phyloP scores from a whole-genome alignment of 768 basidiomycete genomes.

The Leccinum incarnatum region DNA sequence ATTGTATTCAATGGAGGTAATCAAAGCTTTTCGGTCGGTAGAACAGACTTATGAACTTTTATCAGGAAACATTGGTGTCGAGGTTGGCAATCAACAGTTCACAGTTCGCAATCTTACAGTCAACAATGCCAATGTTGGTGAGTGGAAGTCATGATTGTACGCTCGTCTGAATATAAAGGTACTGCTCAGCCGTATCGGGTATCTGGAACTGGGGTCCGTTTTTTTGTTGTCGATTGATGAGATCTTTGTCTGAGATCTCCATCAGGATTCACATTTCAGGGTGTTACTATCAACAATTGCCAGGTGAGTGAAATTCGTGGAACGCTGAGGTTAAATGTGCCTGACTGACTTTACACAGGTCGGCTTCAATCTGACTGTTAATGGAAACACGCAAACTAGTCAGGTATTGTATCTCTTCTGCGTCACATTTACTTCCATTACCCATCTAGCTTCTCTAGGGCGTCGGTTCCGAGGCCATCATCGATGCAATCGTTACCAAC shows the following conservation, averaged over 20 bases:
- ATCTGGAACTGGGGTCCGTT: slow-evolving; percentile 44
- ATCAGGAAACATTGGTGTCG: slow-evolving; percentile 53
- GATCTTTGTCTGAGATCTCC: background rate
- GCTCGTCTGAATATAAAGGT: slow-evolving; percentile 7
- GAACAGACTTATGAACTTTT: slow-evolving; percentile 31
- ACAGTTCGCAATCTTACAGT: slow-evolving; percentile 62
- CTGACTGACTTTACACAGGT: slow-evolving; percentile 20
- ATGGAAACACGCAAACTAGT: slow-evolving; percentile 28
- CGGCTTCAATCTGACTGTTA: slow-evolving; percentile 46
- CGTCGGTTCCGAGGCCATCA: slow-evolving; percentile 42
- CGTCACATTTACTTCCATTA: background rate
- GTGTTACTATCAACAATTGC: slow-evolving; percentile 44
- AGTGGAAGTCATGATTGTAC: background rate
- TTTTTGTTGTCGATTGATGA: background rate
- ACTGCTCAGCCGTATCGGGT: slow-evolving; percentile 23
- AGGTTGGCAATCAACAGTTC: slow-evolving; percentile 80
- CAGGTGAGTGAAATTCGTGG: slow-evolving; percentile 4
- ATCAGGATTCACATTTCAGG: slow-evolving; percentile 52
- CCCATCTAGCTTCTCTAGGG: slow-evolving; percentile 26
- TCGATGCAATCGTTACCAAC: slow-evolving; percentile 44
- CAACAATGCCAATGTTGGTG: slow-evolving; percentile 44
- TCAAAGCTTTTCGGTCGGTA: slow-evolving; percentile 8
- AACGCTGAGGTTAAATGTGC: background rate
- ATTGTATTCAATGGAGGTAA: slow-evolving; percentile 44
- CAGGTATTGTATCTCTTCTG: slow-evolving; percentile 31